Evolutionary conservation across 208 protist species (phyloP).

Genomic region (Crithidia sp.): DNA sequence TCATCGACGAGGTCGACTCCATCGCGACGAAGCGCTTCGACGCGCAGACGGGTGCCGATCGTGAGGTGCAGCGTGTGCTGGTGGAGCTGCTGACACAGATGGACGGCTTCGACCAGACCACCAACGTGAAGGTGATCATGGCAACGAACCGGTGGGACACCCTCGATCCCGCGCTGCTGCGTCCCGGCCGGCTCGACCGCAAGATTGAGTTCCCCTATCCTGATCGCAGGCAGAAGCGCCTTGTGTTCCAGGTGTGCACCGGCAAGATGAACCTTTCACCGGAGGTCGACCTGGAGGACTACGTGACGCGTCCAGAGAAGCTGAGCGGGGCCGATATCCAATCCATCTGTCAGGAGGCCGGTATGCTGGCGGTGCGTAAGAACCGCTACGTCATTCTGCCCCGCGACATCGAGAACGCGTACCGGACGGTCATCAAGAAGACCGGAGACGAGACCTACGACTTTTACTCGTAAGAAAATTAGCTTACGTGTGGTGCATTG

Average conservation of each 20-base stretch:
- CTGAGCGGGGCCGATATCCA: conserved; percentile 98
- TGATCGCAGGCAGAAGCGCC: conserved; percentile 98
- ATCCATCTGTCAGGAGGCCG: conserved; percentile 98
- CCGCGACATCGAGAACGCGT: conserved; percentile 99
- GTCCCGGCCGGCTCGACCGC: conserved; percentile 96
- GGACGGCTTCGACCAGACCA: conserved; percentile 99
- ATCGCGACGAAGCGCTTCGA: conserved; percentile 99
- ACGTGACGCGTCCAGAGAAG: conserved; percentile 98
- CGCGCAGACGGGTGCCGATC: conserved; percentile 98
- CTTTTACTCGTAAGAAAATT: conserved; percentile 73
- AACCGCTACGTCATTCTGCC: conserved; percentile 99
- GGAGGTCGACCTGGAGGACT: conserved; percentile 98
- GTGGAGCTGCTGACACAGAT: conserved; percentile 99
- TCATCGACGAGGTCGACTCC: conserved; percentile 99
- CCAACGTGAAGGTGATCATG: conserved; percentile 99
- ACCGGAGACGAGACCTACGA: conserved; percentile 84
- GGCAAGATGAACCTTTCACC: conserved; percentile 98
- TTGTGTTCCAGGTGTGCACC: conserved; percentile 99
- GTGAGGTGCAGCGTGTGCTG: conserved; percentile 99
- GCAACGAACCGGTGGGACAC: conserved; percentile 99
- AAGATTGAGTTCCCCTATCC: conserved; percentile 99
- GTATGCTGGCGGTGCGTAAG: conserved; percentile 99
- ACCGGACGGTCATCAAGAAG: conserved; percentile 90
- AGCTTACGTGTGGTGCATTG: not conserved
- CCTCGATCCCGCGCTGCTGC: conserved; percentile 98